Base-by-base conservation (phyloP, 2,329 filamentous ascomycete species). In the Akanthomyces uredinophilus region DNA sequence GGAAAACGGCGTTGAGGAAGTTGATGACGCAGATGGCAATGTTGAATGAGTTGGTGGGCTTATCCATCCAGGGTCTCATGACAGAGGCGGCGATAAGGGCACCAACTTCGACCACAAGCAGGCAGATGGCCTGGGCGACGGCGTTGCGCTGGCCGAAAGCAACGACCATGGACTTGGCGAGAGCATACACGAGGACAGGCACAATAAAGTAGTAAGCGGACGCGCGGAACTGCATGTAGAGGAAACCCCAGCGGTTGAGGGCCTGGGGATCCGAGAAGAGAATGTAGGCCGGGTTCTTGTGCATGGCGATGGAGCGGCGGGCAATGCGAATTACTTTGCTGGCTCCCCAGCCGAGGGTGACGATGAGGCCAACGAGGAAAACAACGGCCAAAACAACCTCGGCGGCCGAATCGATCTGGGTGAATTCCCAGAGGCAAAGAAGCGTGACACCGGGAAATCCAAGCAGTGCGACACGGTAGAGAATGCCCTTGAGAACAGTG, bases 41-140 rank as follows among this genome's bases (percentile, higher is more conserved):
- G 78, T 97, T 97, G 83, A 96, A 96, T 53, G 89, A 88, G 76
- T 97, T 98, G 65, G 92, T 96, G 79, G 93, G 95, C 86, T 96
- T 97, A 81, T 97, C 94, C 94, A 98, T 98, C 89, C 92, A 98
- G n/a, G 94, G 94, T 64, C 91, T 87, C 68, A 97, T 79, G 60
- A 96, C 88, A 64, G 87, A 89, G 62, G 92, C 87, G 24, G 79
- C 87, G 69, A 96, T 89, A 61, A 98, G 81, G 68, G 90, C 88
- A 58, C 76, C 85, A 2, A 88, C 88, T 76, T 98, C 94, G 62
- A 97, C 87, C 64, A 97, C 80, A 49, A 98, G 80, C 63, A 97
- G 82, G n/a, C 88, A 90, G 63, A 97, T 81, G 11, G 92, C 92
- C 76, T 96, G 93, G 20, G 88, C 87, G 5, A 85, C 83, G 35